Conservation (phyloP, 345 rosid genomes). For the Sisymbrium altissimum region DNA sequence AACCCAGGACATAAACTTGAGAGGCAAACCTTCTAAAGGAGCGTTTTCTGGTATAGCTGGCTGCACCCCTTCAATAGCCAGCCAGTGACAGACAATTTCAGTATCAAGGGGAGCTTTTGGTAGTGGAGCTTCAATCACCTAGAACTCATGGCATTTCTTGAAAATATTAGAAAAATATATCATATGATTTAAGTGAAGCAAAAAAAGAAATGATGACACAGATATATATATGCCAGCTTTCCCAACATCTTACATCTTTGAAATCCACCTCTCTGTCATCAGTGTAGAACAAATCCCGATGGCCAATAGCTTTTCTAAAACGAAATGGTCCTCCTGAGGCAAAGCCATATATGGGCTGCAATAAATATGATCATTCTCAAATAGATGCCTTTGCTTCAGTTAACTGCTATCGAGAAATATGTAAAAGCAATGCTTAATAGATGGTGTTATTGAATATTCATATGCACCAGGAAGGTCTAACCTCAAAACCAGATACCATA, state of each 20-base stretch:
- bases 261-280: conserved; percentile 93
- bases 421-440: neutral
- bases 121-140: conserved; percentile 96
- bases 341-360: conserved; percentile 85
- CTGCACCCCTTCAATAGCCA: conserved; percentile 96
- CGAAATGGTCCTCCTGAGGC: conserved; percentile 72
- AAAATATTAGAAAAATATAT: neutral
- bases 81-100: conserved; percentile 85
- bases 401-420: neutral
- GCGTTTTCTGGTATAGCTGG: conserved; percentile 98
- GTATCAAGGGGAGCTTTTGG: conserved; percentile 97
- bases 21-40: conserved; percentile 68
- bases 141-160: conserved; percentile 22
- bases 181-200: conserved; percentile 1
- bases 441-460: neutral
- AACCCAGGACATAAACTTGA: conserved; percentile 14
- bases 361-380: conserved; percentile 25
- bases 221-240: neutral
- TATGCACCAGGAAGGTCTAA: neutral
- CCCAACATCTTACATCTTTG: conserved; percentile 70
- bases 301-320: conserved; percentile 88
- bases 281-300: conserved; percentile 80
- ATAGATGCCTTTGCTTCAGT: neutral
- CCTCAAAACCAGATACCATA: conserved; percentile 14
- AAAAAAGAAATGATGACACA: neutral